These are phyloP conservation scores for Tricladium varicosporioides DNA, from an alignment of 2,329 filamentous ascomycete species.

Conservation along the genomic window DNA sequence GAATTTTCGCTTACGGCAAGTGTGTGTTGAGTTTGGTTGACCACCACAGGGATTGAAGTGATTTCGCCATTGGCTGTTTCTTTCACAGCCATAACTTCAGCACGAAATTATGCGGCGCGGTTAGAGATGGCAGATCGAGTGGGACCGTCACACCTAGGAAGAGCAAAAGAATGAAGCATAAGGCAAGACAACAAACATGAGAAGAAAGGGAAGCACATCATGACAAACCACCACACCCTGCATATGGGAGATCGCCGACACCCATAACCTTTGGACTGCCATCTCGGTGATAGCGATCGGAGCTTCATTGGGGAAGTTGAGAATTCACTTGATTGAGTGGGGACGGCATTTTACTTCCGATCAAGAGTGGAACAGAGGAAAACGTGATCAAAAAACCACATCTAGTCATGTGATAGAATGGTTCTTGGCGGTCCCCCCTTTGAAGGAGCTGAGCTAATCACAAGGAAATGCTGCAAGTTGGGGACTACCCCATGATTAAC, in stretches of 20 bases:
- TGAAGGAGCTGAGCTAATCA: background rate
- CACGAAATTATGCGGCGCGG: background rate
- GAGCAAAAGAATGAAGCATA: too few relatives aligned
- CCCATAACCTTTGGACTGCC: background rate
- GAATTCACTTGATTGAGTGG: background rate
- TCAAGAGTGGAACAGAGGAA: background rate
- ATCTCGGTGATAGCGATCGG: too few relatives aligned
- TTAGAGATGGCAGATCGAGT: too few relatives aligned
- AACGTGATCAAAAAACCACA: background rate
- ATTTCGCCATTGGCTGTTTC: background rate
- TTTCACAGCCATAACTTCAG: background rate
- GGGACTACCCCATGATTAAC: too few relatives aligned
- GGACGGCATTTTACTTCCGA: background rate
- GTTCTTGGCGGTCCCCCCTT: background rate
- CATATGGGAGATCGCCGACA: background rate
- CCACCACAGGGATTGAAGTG: background rate
- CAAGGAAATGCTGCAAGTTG: background rate
- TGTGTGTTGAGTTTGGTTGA: background rate
- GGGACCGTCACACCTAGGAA: too few relatives aligned
- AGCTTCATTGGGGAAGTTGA: too few relatives aligned
- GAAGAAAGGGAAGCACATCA: background rate
- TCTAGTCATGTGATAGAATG: background rate
- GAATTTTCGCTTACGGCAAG: background rate
- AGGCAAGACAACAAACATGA: too few relatives aligned
- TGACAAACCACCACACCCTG: background rate